Base-by-base conservation (phyloP, 228 moss, liverwort and hornwort genomes). In the Sphagnum magellanicum region DNA sequence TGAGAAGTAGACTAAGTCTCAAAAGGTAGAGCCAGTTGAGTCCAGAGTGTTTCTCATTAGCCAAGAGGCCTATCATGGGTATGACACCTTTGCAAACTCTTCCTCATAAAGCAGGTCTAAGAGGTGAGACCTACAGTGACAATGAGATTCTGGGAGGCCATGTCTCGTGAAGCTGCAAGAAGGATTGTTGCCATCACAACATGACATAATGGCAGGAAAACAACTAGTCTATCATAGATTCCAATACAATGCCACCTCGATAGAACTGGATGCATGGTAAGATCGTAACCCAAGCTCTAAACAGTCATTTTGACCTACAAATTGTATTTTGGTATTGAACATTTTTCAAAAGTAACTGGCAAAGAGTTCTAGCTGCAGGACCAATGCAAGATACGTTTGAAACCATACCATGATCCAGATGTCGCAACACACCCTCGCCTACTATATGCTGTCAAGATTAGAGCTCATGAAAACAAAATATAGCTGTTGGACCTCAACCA, bases 361-460 rank as follows among this genome's bases (percentile, higher is more conserved):
- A 8, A 12, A 8, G 12, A 55, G 12, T 55, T 55, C 55, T 55
- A 55, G 12, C 55, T 32, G 32, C 32, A 32, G 32, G 32, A 32
- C 32, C 32, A 76, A 76, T 32, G 32, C 32, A 32, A 32, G 32
- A 32, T 32, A 32, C 89, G 92, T 95, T 95, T 78, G 92, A 84
- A 84, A 95, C 92, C 95, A 83, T 95, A 92, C 92, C 89, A 90
- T 87, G 77, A 80, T 92, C 83, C 86, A 89, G 94, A 78, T 90
- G 92, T 87, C 90, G 92, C 90, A 81, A 92, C 82, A 95, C 92
- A 92, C 92, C 91, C 87, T 92, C 86, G 95, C 89, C 84, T 87
- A 95, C 92, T 95, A 95, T 82, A 80, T 83, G 95, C 95, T 95
- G 95, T 95, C 92, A 95, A 87, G 88, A 92, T 83, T 84, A 90